A percentile compares a stretch with the other conserved stretches of the same genome.
Evolutionary conservation across 306 rosid species (phyloP).

Genomic region (Casuarina glauca): DNA sequence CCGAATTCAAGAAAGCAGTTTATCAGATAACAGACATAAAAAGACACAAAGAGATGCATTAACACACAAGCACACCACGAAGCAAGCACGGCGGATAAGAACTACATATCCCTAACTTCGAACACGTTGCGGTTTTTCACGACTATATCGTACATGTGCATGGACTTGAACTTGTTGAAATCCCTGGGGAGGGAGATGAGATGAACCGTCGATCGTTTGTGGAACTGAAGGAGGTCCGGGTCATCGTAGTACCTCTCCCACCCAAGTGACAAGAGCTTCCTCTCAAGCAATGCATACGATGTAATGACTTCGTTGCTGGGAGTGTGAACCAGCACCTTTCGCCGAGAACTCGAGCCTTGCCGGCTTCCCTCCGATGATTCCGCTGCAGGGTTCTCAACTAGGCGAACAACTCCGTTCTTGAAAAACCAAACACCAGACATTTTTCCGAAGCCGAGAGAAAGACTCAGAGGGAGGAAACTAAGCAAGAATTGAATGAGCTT

Average conservation of each 20-base stretch:
- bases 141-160: slow-evolving; percentile 96
- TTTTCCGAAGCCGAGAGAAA: not conserved
- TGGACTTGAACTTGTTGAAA: slow-evolving; percentile 72
- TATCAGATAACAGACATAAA: not conserved
- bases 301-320: slow-evolving; percentile 62
- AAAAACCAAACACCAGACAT: slow-evolving; percentile 98
- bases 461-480: not conserved
- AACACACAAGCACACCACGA: not conserved
- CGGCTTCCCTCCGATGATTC: slow-evolving; percentile 38
- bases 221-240: slow-evolving; percentile 85
- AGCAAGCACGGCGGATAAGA: not conserved
- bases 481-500: slow-evolving; percentile 5
- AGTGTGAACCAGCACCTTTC: slow-evolving; percentile 72
- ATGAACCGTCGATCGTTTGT: slow-evolving; percentile 75
- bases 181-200: slow-evolving; percentile 88
- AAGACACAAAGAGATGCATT: not conserved
- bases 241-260: slow-evolving; percentile 95
- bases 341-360: slow-evolving; percentile 32
- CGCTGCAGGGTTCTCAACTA: slow-evolving; percentile 72
- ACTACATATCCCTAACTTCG: slow-evolving; percentile 72
- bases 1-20: not conserved
- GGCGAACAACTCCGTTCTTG: slow-evolving; percentile 80
- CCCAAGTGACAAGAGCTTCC: slow-evolving; percentile 57
- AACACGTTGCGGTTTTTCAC: slow-evolving; percentile 81
- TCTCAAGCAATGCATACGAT: slow-evolving; percentile 58